phyloP scores from a whole-genome alignment of 768 basidiomycete species.

The Leccinum fibrillosum region DNA sequence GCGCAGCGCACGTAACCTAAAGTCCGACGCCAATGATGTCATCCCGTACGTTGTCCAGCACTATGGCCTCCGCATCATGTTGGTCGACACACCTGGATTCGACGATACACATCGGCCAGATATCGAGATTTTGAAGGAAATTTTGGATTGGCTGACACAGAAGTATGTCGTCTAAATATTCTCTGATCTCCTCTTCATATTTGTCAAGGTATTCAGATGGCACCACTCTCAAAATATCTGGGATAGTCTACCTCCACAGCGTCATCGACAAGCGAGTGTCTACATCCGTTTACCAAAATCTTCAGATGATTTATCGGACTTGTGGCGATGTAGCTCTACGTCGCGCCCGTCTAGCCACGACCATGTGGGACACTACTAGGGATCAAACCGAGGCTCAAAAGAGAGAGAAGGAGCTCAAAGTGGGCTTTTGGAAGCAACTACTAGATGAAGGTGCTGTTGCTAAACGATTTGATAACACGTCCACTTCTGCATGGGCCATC shows the following conservation, averaged over 20 bases:
- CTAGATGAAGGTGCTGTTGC: too few species aligned
- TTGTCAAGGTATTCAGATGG: too few species aligned
- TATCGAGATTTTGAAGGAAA: background rate
- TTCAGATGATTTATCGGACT: constrained; percentile 30
- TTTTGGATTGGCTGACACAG: constrained; percentile 12
- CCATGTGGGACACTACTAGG: too few species aligned
- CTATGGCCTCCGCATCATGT: background rate
- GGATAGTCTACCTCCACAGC: constrained; percentile 33
- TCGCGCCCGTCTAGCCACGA: too few species aligned
- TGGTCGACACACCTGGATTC: background rate
- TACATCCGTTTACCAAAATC: constrained; percentile 27
- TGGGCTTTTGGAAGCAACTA: too few species aligned
- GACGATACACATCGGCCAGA: background rate
- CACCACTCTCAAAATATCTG: constrained; percentile 5
- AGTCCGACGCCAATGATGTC: too few species aligned
- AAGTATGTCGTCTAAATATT: constrained; percentile 5
- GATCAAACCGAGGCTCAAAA: too few species aligned
- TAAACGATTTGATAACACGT: too few species aligned
- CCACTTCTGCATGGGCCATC: too few species aligned
- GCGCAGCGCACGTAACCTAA: background rate
- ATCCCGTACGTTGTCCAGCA: background rate
- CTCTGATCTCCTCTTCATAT: background rate
- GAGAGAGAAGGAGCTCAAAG: too few species aligned
- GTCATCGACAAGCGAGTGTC: constrained; percentile 34
- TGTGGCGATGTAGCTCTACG: too few species aligned